Base-by-base conservation (phyloP, 2,329 filamentous ascomycete species). In the Chalaropsis ovoidea region DNA sequence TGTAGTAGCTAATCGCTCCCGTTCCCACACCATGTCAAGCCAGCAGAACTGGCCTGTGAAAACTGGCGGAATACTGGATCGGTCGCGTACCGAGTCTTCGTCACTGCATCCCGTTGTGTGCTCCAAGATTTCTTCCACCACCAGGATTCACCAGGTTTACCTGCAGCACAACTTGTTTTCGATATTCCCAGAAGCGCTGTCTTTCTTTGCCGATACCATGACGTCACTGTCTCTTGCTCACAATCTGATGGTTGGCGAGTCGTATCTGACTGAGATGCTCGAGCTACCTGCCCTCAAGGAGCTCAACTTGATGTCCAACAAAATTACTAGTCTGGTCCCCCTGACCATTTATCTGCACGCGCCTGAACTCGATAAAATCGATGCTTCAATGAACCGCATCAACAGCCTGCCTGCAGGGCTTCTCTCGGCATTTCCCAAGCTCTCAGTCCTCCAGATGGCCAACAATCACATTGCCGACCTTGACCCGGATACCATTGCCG, bases 311-410 rank as follows among this genome's bases (percentile, higher is more conserved):
- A 80, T 84, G 54, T 82, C 83, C 27, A 93, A 94, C 72, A 86
- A 86, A 58, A 83, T 96, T 67, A 85, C 83, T 0, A 84, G 84
- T 2, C 76, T 96, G 10, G 79, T 82, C 1, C 83, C 87, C 0
- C 76, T 97, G 17, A 80, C 84, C 2, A 75, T 78, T 4, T 78
- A 84, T 69, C 80, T 97, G 4, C 79, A 81, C n/a, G 90, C 92
- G 0, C 90, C 91, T 0, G 79, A 77, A 6, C 80, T 97, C 6
- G 83, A 87, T 64, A 88, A 87, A 70, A 79, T 96, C 1, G 89
- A 97, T 72, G 80, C 95, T 7, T 90, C 88, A 27, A 82, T 87
- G 69, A 97, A 97, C 73, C 85, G 88, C n/a, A 76, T 97, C 39
- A 82, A 84, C 0, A 81, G 81, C 0, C 78, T 96, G 0, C 89